Conservation (phyloP, 2,329 filamentous ascomycete species). For the Fusarium scirpi region DNA sequence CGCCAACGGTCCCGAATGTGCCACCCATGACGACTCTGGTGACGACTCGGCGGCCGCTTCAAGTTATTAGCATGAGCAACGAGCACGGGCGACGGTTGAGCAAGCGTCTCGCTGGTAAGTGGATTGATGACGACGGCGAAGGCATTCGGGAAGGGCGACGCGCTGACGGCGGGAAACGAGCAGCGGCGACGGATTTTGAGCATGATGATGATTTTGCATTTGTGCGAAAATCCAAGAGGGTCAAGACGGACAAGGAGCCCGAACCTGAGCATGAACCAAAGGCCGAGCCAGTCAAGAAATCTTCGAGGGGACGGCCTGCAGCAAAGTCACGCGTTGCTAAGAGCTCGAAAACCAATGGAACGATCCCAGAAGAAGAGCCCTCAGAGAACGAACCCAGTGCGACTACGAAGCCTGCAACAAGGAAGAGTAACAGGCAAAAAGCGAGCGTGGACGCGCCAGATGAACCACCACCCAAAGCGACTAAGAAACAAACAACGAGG, state of each 20-base stretch:
- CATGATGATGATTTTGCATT: slow-evolving; percentile 83
- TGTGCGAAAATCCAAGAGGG: slow-evolving; percentile 73
- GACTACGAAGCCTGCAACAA: slow-evolving; percentile 40
- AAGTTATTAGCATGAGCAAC: slow-evolving; percentile 77
- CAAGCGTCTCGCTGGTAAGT: slow-evolving; percentile 74
- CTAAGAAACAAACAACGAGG: slow-evolving; percentile 56
- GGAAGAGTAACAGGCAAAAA: slow-evolving; percentile 55
- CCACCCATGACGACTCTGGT: slow-evolving; percentile 79
- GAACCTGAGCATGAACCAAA: slow-evolving; percentile 52
- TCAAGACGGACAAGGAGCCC: slow-evolving; percentile 66
- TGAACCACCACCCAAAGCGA: slow-evolving; percentile 53
- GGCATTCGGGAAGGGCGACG: slow-evolving; percentile 7
- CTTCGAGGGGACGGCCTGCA: slow-evolving; percentile 48
- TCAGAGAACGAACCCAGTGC: slow-evolving; percentile 30
- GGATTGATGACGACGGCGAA: slow-evolving; percentile 24
- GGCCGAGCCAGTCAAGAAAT: slow-evolving; percentile 59
- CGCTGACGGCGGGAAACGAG: slow-evolving; percentile 30
- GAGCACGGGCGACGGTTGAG: slow-evolving; percentile 71
- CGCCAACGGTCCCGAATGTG: slow-evolving; percentile 49
- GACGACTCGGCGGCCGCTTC: slow-evolving; percentile 71
- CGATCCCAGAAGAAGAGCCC: slow-evolving; percentile 40
- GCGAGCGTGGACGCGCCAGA: slow-evolving; percentile 54
- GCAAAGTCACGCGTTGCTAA: slow-evolving; percentile 52
- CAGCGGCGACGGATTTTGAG: slow-evolving; percentile 67
- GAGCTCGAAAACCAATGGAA: slow-evolving; percentile 47